Percentiles rank a stretch among this genome's conserved stretches.
Conservation (phyloP, 2,329 filamentous ascomycete species). For the Aureobasidium sp. region DNA sequence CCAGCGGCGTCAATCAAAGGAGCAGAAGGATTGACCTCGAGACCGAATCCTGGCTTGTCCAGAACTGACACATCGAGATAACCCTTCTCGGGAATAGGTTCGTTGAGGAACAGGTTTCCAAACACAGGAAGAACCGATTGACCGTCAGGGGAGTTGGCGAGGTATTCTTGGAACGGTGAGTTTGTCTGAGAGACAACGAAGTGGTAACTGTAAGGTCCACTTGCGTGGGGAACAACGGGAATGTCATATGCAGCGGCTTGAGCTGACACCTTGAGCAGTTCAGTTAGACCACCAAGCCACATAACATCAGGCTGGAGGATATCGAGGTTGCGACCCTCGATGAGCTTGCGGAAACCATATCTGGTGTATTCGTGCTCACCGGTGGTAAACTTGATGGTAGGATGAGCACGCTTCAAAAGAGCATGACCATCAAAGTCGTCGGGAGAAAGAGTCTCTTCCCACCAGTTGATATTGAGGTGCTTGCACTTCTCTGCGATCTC, state of each 20-base stretch:
- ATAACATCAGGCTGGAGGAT: conserved; percentile 95
- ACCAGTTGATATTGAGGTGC: conserved; percentile 89
- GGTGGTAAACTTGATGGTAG: conserved; percentile 86
- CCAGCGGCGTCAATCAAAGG: conserved; percentile 70
- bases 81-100: conserved; percentile 79
- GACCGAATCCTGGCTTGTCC: conserved; percentile 84
- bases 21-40: conserved; percentile 76
- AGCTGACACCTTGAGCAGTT: conserved; percentile 80
- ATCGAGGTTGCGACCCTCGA: conserved; percentile 85
- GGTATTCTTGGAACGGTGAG: conserved; percentile 90
- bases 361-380: conserved; percentile 93
- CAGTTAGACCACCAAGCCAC: conserved; percentile 92
- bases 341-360: conserved; percentile 89
- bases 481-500: conserved; percentile 78
- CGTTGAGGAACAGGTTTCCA: conserved; percentile 81
- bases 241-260: conserved; percentile 91
- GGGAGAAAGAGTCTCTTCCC: conserved; percentile 87
- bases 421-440: conserved; percentile 90
- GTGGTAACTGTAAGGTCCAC: conserved; percentile 90
- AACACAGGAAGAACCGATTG: conserved; percentile 87
- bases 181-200: conserved; percentile 92
- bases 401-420: conserved; percentile 84
- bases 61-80: conserved; percentile 67
- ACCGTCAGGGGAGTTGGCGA: conserved; percentile 87
- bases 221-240: conserved; percentile 90